Base-by-base conservation (phyloP, 306 rosid genomes). In the Cicer yamashitae region DNA sequence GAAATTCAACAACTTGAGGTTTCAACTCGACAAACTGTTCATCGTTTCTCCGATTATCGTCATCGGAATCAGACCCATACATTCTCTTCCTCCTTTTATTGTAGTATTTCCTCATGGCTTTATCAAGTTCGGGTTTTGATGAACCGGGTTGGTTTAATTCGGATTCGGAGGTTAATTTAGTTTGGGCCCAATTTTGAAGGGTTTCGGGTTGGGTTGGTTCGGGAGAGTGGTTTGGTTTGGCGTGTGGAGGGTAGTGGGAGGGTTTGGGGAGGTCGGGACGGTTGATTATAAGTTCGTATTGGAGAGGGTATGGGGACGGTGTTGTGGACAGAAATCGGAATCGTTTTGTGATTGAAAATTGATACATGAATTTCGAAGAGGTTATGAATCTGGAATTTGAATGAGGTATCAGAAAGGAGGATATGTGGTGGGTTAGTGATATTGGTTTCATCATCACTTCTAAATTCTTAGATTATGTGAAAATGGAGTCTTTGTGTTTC, bases 31-130 rank as follows among this genome's bases (percentile, higher is more conserved):
- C 94, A 57, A 91, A 76, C 0, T 77, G 52, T 7, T 88, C 91
- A 2, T 83, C 93, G 7, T 44, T 65, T 12, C 80, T 40, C 65
- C 76, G 60, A 10, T 65, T 62, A 1, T 87, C 98, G 3, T 84
- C 87, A 9, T 94, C 98, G 1, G 91, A 83, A 56, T 94, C 98
- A 3, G 94, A 84, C 22, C 97, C 98, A 58, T 90, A 84, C 97
- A 94, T 85, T 74, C 98, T 82, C 86, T 89, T 91, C 76, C 94
- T 57, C 67, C 97, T 69, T 73, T 90, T 91, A 39, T 70, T 91
- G 68, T 88, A 90, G 75, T 94, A 94, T 81, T 91, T 94, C 38
- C 94, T 77, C 91, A 86, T 88, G 25, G 93, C 66, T 90, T 90
- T 94, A 67, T 91, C 92, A 79, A 91, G 87, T 71, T 83, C 85